Percentiles rank a stretch among this genome's conserved stretches.
These are phyloP conservation scores for Diddensiella santjacobensis DNA, from an alignment of 805 yeast species.

Conservation along the genomic window DNA sequence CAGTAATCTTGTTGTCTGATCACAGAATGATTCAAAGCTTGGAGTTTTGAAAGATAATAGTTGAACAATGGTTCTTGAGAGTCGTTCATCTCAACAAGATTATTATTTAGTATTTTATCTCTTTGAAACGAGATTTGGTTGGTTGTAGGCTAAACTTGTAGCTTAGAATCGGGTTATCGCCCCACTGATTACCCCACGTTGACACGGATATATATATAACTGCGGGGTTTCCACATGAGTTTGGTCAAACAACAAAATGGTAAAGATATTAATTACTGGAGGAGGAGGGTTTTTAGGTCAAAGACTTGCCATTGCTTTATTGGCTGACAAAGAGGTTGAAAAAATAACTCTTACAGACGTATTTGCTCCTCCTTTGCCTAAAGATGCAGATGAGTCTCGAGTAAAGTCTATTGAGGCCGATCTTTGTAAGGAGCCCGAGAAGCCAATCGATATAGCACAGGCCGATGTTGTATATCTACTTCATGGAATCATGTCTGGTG, in stretches of 20 bases:
- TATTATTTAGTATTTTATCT: no score
- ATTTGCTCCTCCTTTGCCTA: constrained; percentile 20
- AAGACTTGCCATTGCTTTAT: constrained; percentile 22
- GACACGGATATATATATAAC: no score
- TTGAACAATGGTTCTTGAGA: no score
- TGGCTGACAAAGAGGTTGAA: constrained; percentile 10
- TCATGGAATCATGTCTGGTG: constrained; percentile 29
- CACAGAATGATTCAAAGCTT: no score
- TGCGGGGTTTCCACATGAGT: no score
- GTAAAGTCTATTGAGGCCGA: constrained; percentile 18
- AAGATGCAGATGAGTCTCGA: constrained; percentile 5
- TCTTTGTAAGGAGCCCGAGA: constrained; percentile 14
- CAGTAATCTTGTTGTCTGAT: no score
- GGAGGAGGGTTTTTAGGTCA: constrained; percentile 28
- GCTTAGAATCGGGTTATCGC: no score
- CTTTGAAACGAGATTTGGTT: no score
- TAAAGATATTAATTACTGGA: constrained; percentile 22
- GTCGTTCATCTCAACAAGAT: no score
- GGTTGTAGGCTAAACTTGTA: no score
- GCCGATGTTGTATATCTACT: constrained; percentile 21
- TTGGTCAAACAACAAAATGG: no score
- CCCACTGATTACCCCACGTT: not conserved
- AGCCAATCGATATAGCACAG: constrained; percentile 10
- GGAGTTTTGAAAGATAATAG: no score
- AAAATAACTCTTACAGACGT: constrained; percentile 23